Conservation (phyloP, 305 asterid genomes). For the Fraxinus baroniana region DNA sequence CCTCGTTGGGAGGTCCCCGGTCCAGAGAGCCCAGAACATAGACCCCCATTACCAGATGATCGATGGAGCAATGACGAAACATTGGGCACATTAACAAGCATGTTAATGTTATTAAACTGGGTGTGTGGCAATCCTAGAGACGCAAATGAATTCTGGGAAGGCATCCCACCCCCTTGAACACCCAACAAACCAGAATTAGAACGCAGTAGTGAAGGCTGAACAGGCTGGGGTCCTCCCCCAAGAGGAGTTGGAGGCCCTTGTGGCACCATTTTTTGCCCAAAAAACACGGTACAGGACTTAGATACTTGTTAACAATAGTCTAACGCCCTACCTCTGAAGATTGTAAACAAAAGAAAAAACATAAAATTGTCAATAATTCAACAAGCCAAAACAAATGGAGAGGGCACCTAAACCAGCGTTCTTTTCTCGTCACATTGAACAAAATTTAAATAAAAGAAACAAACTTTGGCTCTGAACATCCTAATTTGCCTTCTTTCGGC, state of each 20-base stretch:
- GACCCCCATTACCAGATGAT: constrained; percentile 72
- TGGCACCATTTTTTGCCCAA: constrained; percentile 50
- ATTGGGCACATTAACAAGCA: constrained; percentile 65
- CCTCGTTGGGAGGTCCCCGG: constrained; percentile 64
- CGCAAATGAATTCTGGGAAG: constrained; percentile 52
- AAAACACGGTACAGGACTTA: constrained; percentile 1
- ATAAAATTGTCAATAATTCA: background rate
- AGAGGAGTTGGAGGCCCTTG: constrained; percentile 66
- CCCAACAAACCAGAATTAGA: constrained; percentile 59
- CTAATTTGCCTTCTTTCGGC: constrained; percentile 13
- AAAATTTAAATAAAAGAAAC: constrained; percentile 20
- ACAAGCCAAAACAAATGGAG: constrained; percentile 20
- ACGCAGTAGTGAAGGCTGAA: constrained; percentile 30
- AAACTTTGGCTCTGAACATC: constrained; percentile 30
- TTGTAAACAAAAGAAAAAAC: background rate
- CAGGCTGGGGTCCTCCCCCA: constrained; percentile 58
- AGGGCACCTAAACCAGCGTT: background rate
- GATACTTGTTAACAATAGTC: background rate
- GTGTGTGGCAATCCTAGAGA: constrained; percentile 56
- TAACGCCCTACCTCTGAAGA: background rate
- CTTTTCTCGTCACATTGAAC: background rate
- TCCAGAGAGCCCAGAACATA: constrained; percentile 63
- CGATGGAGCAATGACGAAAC: constrained; percentile 76
- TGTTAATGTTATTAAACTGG: constrained; percentile 54
- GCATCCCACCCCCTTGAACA: constrained; percentile 62